Base-by-base conservation (phyloP, 345 rosid species). In the Atalantia buxifolia region DNA sequence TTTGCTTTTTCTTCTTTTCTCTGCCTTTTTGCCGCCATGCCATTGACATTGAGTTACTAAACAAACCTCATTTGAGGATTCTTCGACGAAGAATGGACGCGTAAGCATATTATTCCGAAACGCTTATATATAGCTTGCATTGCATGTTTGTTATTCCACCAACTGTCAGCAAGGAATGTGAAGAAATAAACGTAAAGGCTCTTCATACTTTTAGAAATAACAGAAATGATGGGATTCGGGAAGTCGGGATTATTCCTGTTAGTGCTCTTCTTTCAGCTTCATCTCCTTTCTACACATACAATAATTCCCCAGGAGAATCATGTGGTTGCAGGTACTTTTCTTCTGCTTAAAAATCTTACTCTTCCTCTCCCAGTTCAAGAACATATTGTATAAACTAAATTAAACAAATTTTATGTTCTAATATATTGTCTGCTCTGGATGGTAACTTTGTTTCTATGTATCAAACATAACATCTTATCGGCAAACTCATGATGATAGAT, bases 201-300 rank as follows among this genome's bases (percentile, higher is more conserved):
- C 27, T 21, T 71, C 38, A 68, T 24, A 48, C 2, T n/a, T 28
- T 48, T 2, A 48, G 35, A 68, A 40, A n/a, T 66, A 31, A 55
- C 19, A 22, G 28, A 25, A 7, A 81, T 78, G 84, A 81, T 82
- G 84, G 77, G 40, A 30, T 59, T 42, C 66, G 35, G 18, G 48
- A 75, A 56, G 25, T 1, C 63, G 10, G 30, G 74, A 22, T 42
- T 66, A 5, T 24, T 66, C 45, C n/a, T 76, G 35, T 63, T 42
- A 13, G 12, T 71, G 36, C 19, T 82, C 42, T 74, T 38, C n/a
- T 9, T 78, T 4, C 79, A 50, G 18, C 57, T 69, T 75, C 84
- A 2, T 63, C 78, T 66, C 22, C 75, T 60, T 77, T 69, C 38
- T 66, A 27, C 66, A 12, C 60, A 21, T 72, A 25, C 57, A 6